Evolutionary conservation across 2,329 filamentous ascomycete genomes (phyloP).

Genomic region (Calonectria leucothoes): DNA sequence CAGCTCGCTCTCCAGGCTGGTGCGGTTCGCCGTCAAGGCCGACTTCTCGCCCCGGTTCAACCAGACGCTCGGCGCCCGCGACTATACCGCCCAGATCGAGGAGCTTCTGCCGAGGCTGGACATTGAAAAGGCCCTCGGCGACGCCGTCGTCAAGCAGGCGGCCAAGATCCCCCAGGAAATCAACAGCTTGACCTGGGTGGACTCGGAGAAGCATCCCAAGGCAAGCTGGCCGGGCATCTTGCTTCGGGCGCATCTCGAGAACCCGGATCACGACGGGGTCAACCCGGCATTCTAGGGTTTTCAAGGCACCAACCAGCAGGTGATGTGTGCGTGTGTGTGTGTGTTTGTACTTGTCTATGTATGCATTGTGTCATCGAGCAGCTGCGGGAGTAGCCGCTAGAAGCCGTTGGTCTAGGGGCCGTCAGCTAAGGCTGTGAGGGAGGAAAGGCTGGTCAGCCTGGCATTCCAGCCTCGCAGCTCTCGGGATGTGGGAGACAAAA

Average conservation of each 20-base stretch:
- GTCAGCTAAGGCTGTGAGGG: not conserved
- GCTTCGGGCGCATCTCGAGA: conserved; percentile 44
- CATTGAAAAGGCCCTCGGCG: conserved; percentile 39
- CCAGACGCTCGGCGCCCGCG: conserved; percentile 12
- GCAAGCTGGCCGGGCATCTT: conserved; percentile 48
- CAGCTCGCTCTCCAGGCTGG: conserved; percentile 44
- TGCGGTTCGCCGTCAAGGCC: conserved; percentile 46
- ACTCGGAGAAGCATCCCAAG: conserved; percentile 42
- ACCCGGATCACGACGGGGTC: conserved; percentile 40
- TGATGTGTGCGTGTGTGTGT: not conserved
- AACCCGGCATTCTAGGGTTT: conserved; percentile 43
- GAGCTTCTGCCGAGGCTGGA: conserved; percentile 39
- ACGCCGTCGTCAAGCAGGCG: conserved; percentile 44
- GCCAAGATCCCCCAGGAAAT: conserved; percentile 28
- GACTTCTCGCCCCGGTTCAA: conserved; percentile 44
- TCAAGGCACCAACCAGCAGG: not conserved
- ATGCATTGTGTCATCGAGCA: too few relatives aligned
- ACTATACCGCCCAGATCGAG: conserved; percentile 34
- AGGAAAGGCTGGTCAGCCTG: not conserved
- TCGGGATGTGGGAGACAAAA: conserved; percentile 4
- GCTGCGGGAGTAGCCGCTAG: not conserved
- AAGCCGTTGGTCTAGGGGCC: not conserved
- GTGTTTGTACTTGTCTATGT: too few relatives aligned
- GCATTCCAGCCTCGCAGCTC: not conserved
- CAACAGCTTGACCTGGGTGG: conserved; percentile 40